Evolutionary conservation across 768 basidiomycete species (phyloP), one percentile per base, ranked within the genome.

Genomic region (Crassisporium funariophilum): DNA sequence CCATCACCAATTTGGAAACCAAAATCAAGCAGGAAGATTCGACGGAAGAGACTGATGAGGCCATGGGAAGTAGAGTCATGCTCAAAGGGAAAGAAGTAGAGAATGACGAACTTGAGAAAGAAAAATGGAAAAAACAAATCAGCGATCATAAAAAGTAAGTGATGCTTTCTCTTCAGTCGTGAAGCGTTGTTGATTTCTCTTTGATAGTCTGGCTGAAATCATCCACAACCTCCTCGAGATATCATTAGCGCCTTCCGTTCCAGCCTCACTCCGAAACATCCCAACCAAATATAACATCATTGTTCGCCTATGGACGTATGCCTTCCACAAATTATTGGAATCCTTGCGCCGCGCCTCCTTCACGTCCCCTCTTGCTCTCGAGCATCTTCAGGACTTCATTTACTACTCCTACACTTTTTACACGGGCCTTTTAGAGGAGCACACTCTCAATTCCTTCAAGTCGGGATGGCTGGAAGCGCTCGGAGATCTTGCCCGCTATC

Each of bases 251-350:
- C 91, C 94, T 1, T 82, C 82, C 8, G 86, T 95, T 0, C 95
- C 97, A 0, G 84, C 89, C 0, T 94, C 93, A 0, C 71, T 98
- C 1, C 87, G 93, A 35, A 84, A 86, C 47, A 89, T 98, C 39
- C 92, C 95, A 0, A 83, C 81, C 29, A 95, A 94, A 59, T 98
- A 98, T 74, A 97, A 97, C 68, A 95, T 98, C 58, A 90, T 95
- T 50, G 84, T 86, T 31, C 83, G 95, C 8, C 76, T 98, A 0
- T 98, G 97, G 97, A 86, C 88, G 0, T 86, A 86, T 41, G 91
- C 81, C 0, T 98, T 98, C 63, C 84, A 95, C 66, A 88, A 86
- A 36, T 78, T 95, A 29, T 85, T 98, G 52, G 93, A 97, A 65
- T 82, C 89, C 11, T 80, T 99, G 27, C 88, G 95, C 11, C 87